Base-by-base conservation (phyloP, 2,329 filamentous ascomycete species). In the Colletotrichum sp. region DNA sequence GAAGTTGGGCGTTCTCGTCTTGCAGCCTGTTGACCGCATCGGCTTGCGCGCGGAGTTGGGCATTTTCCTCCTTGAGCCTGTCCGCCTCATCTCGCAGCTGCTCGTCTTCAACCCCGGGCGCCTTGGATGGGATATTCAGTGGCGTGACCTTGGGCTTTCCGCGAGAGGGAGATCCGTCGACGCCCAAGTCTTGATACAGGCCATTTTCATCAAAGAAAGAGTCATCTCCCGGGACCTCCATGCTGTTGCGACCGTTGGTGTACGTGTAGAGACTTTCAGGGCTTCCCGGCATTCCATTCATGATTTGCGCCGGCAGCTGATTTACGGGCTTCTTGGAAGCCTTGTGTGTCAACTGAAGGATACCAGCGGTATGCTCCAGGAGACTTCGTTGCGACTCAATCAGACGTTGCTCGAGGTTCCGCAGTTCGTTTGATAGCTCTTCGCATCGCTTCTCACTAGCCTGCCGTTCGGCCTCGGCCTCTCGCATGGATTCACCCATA, bases 331-430 rank as follows among this genome's bases (percentile, higher is more conserved):
- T 86, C 79, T 90, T 93, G n/a, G 93, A 87, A 1, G 90, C 91
- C 78, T 93, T 93, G 83, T 98, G 96, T 11, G 96, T 97, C 82
- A 98, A 90, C 81, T 98, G 95, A 68, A 99, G 86, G 51, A 99
- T 94, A 58, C 95, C 96, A 16, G 97, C 96, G 0, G 96, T 98
- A 82, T 99, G 97, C 82, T 96, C 92, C 65, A 98, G 86, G 58
- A 99, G 86, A 75, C 92, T 91, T 78, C 90, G 90, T 79, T 97
- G 94, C 11, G 94, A 90, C 72, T 93, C 90, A 85, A 95, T 92
- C 73, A 93, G 86, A 77, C 93, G 87, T 82, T 94, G 94, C 83
- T 98, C 95, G 70, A 98, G 86, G 73, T 90, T 89, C 85, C 94
- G 95, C 47, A 98, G 86, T 79, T 98, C 95, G 54, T 92, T 88